phyloP scores from a whole-genome alignment of 148 eudicot species.

The Spergularia marina region DNA sequence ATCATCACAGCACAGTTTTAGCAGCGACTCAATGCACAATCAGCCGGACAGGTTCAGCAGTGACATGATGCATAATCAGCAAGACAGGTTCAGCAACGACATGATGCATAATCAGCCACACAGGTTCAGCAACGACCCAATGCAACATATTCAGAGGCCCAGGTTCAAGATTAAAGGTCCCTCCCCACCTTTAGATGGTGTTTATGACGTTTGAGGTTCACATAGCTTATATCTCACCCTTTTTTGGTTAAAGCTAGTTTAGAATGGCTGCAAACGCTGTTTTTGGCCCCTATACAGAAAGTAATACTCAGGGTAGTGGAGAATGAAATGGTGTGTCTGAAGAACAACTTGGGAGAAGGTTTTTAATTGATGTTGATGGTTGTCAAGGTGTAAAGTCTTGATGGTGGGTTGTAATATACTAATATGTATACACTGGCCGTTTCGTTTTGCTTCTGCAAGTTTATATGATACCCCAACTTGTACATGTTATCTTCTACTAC shows the following conservation, averaged over 20 bases:
- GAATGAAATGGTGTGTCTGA: not conserved
- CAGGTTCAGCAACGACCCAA: not conserved
- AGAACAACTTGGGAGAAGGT: not conserved
- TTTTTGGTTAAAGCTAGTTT: not conserved
- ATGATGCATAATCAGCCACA: slow-evolving; percentile 1
- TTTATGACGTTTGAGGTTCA: slow-evolving; percentile 21
- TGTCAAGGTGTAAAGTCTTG: not conserved
- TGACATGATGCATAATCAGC: slow-evolving; percentile 8
- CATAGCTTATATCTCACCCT: no score
- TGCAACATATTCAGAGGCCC: slow-evolving; percentile 5
- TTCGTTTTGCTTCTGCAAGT: not conserved
- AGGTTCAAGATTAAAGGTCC: slow-evolving; percentile 20
- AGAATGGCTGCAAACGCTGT: not conserved
- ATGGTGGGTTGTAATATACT: not conserved
- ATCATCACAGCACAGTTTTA: not conserved
- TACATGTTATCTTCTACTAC: no score
- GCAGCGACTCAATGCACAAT: slow-evolving; percentile 6
- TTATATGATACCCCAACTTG: not conserved
- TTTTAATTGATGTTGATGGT: not conserved
- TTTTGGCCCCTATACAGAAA: not conserved
- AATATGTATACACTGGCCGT: not conserved
- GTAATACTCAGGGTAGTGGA: not conserved
- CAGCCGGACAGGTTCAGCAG: slow-evolving; percentile 12
- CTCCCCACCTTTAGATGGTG: slow-evolving; percentile 6
- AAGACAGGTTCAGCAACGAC: not conserved